Evolutionary conservation across 2,329 filamentous ascomycete species (phyloP), one percentile per base, ranked within the genome.

Genomic region (Neophaeococcomyces aloes): DNA sequence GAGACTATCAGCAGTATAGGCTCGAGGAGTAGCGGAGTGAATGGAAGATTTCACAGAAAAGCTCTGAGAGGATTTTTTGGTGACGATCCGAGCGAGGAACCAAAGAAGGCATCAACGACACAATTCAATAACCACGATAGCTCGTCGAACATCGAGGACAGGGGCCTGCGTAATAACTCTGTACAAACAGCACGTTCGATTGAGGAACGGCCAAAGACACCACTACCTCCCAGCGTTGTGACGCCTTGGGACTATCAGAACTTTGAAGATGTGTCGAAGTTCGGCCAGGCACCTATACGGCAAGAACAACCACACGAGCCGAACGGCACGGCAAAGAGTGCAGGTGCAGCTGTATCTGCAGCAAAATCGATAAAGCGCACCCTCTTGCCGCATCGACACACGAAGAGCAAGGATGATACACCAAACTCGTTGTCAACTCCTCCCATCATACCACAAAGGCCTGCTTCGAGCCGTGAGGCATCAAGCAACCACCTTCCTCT

Each of bases 221-320:
- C 88, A 50, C 74, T 72, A 35, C 93, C 88, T 42, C 78, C 77
- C 10, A 91, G 86, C 57, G 89, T 96, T 64, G 87, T 98, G 46
- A 91, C 94, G 30, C 91, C 91, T n/a, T 98, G 94, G 74, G 74
- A 94, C 49, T 96, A 91, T 60, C 91, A 96, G 64, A 86, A 91
- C 60, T 75, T 75, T 53, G 77, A 85, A 69, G 79, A 73, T 50
- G 50, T 53, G 32, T 50, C 46, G 19, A 50, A 54, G 52, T 55
- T 51, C 30, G 53, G 53, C 2, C 49, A 50, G 15, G 53, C 53
- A 8, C 48, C 51, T 35, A 52, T 55, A 36, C 40, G 50, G 38
- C 52, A 55, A 54, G 48, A 55, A 48, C 38, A 46, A 44, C 39
- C 51, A 38, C 57, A 83, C 78, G 83, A 88, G 59, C 84, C 87